A percentile compares a stretch with the other conserved stretches of the same genome.
Conservation (phyloP, 306 rosid species). For the Heteromeles arbutifolia region DNA sequence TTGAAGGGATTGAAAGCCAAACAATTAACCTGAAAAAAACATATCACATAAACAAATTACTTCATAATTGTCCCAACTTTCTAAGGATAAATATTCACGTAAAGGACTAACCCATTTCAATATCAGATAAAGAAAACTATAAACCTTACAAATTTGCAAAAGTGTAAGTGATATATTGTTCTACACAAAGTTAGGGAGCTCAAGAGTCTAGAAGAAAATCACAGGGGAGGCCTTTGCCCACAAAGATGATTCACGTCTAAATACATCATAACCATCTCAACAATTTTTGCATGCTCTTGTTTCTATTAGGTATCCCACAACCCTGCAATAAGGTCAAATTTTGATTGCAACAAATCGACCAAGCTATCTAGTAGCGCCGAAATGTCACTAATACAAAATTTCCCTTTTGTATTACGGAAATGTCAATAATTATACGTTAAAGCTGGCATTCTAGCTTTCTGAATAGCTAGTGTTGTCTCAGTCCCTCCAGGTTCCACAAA, state of each 20-base stretch:
- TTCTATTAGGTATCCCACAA: background rate
- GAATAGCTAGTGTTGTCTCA: background rate
- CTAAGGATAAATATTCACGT: background rate
- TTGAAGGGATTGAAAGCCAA: constrained; percentile 96
- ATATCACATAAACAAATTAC: background rate
- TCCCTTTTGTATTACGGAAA: background rate
- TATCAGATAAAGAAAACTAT: background rate
- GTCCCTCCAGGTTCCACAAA: background rate
- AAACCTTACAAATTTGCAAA: background rate
- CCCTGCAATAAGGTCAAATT: background rate
- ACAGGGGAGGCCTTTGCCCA: background rate
- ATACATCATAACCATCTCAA: background rate
- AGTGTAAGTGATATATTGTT: background rate
- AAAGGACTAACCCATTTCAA: background rate
- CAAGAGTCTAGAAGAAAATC: background rate
- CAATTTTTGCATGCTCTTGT: background rate
- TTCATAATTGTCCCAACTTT: background rate
- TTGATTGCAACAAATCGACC: background rate
- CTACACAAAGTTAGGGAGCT: background rate
- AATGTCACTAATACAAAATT: background rate
- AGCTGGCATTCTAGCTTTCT: background rate
- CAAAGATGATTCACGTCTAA: background rate
- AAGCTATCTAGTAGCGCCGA: background rate
- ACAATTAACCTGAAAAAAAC: constrained; percentile 68
- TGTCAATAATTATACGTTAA: background rate